Evolutionary conservation across 768 basidiomycete species (phyloP).

Genomic region (Sutorius australiensis): DNA sequence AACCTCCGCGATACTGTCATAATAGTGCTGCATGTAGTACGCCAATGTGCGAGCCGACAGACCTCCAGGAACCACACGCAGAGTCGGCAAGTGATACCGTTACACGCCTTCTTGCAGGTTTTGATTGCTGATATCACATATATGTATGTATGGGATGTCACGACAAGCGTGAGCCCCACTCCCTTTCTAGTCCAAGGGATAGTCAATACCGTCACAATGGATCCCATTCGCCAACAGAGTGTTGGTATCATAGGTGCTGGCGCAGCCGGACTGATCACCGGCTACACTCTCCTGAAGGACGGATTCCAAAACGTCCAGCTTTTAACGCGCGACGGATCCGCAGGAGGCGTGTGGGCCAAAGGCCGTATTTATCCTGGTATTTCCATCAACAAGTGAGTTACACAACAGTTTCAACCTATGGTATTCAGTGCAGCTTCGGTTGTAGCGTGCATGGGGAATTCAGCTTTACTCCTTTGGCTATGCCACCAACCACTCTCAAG

Average conservation of each 20-base stretch:
- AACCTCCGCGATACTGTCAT: too few relatives aligned
- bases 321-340: slow-evolving; percentile 49
- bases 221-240: slow-evolving; percentile 12
- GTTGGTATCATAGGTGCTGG: slow-evolving; percentile 56
- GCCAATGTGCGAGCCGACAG: too few relatives aligned
- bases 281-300: slow-evolving; percentile 51
- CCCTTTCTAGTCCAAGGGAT: neutral
- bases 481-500: slow-evolving; percentile 42
- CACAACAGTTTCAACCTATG: neutral
- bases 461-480: slow-evolving; percentile 50
- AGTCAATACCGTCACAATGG: neutral
- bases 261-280: slow-evolving; percentile 56
- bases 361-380: slow-evolving; percentile 55
- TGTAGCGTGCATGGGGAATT: slow-evolving; percentile 62
- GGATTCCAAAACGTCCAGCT: slow-evolving; percentile 55
- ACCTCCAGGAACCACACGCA: too few relatives aligned
- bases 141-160: too few relatives aligned
- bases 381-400: slow-evolving; percentile 55
- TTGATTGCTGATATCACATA: too few relatives aligned
- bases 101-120: too few relatives aligned
- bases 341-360: slow-evolving; percentile 60
- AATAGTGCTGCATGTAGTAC: too few relatives aligned
- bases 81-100: too few relatives aligned
- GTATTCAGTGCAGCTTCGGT: neutral
- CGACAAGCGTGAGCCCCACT: too few relatives aligned